Evolutionary conservation across 805 yeast genomes (phyloP), one percentile per base, ranked within the genome.

Genomic region (Candida cerambycidarum): DNA sequence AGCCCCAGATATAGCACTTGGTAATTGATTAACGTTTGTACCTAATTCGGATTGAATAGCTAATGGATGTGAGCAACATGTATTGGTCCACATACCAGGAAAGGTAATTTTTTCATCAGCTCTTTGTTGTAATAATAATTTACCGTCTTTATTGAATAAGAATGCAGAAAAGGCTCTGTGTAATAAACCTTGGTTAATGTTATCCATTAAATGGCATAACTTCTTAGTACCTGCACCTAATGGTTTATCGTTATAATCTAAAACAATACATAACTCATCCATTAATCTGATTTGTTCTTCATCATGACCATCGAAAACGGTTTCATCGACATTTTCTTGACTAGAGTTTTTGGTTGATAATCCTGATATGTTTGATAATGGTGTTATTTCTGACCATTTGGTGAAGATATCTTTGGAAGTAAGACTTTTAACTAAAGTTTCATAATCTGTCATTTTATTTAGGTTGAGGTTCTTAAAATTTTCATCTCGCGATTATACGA

Each of bases 121-220:
- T 55, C 99, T 81, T 69, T 92, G 97, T 69, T 93, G 99, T 53
- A 93, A 73, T 45, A 93, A 73, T 48, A 93, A 75, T 64, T 85
- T 76, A 45, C 82, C 81, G 34, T 86, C 79, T 16, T 78, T 78
- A 62, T 89, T 84, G 71, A 93, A 93, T 42, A 92, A 67, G 56
- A 93, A 93, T n/a, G 90, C 97, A 18, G 96, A 87, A 61, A 93
- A 93, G 0, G 98, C 98, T 53, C 99, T 79, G 67, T 93, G 99
- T 46, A 93, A 73, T 38, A 93, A 73, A 3, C 99, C 99, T 48
- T 71, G 68, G 40, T 89, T 74, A 56, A 93, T 93, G 63, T 90
- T 90, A 33, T 76, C 76, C 96, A 89, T 87, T 42, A 93, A 66
- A 58, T 86, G 95, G 52, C 97, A 87, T 38, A 86, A 67, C 65